These are phyloP conservation scores for Dendrocalamus sinicus DNA, from an alignment of 176 grass and related monocot species.

Conservation along the genomic window DNA sequence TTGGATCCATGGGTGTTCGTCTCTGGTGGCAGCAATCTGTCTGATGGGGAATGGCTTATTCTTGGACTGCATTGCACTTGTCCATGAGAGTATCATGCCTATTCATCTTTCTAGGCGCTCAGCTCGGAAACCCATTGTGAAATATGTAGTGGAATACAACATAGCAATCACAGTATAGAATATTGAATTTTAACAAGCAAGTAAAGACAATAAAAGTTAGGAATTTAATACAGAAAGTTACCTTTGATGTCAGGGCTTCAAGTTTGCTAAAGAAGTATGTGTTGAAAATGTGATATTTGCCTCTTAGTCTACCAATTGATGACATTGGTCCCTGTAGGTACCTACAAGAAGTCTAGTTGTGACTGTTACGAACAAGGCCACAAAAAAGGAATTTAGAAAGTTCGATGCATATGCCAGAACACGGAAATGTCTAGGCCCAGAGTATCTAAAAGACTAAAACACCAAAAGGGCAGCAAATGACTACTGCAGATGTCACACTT, in stretches of 20 bases:
- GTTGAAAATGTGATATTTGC: slow-evolving; percentile 76
- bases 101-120: background rate
- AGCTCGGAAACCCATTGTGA: slow-evolving; percentile 8
- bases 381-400: background rate
- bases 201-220: background rate
- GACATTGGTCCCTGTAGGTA: slow-evolving; percentile 58
- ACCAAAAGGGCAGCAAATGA: background rate
- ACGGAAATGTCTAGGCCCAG: background rate
- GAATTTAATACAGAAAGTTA: slow-evolving; percentile 49
- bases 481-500: background rate
- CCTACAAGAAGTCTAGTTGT: slow-evolving; percentile 61
- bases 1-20: background rate
- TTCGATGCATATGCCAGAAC: background rate
- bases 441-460: background rate
- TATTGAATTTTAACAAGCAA: slow-evolving; percentile 25
- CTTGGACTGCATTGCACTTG: slow-evolving; percentile 7
- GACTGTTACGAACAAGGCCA: background rate
- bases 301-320: slow-evolving; percentile 53
- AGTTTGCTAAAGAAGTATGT: slow-evolving; percentile 92
- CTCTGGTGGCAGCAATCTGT: background rate
- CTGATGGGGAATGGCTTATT: slow-evolving; percentile 6
- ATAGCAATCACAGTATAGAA: slow-evolving; percentile 6
- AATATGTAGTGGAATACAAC: slow-evolving; percentile 13
- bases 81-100: slow-evolving; percentile 7
- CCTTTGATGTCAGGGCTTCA: slow-evolving; percentile 61